Percentiles rank a stretch among this genome's conserved stretches.
Conservation (phyloP, 2,329 filamentous ascomycete genomes). For the Davidsoniella eucalypti region DNA sequence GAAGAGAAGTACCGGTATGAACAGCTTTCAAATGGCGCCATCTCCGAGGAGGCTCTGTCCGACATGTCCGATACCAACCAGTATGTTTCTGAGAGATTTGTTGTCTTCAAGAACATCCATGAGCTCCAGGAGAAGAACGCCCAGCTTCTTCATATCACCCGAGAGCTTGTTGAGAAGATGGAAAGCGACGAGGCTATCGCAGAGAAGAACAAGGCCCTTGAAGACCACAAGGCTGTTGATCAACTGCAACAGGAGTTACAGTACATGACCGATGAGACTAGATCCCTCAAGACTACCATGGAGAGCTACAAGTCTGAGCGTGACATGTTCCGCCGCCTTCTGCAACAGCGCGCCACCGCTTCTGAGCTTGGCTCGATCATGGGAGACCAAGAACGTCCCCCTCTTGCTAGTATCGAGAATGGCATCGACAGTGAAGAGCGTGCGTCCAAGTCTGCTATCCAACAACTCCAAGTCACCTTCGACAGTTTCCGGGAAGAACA, state of each 20-base stretch:
- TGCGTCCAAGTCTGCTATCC: slow-evolving; percentile 48
- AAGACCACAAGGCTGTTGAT: slow-evolving; percentile 57
- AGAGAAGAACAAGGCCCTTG: slow-evolving; percentile 43
- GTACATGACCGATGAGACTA: slow-evolving; percentile 67
- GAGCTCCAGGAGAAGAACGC: slow-evolving; percentile 81
- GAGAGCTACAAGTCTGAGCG: slow-evolving; percentile 91
- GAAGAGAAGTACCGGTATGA: slow-evolving; percentile 63
- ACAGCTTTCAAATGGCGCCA: slow-evolving; percentile 58
- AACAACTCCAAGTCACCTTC: slow-evolving; percentile 78
- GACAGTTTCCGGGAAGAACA: slow-evolving; percentile 82
- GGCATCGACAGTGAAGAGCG: slow-evolving; percentile 45
- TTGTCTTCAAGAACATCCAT: slow-evolving; percentile 70
- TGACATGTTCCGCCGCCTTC: slow-evolving; percentile 92
- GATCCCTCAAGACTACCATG: slow-evolving; percentile 64
- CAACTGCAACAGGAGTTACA: slow-evolving; percentile 55
- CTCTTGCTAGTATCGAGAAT: slow-evolving; percentile 42
- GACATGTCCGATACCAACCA: slow-evolving; percentile 72
- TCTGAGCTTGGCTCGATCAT: slow-evolving; percentile 52
- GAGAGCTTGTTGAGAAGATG: slow-evolving; percentile 73
- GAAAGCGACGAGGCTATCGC: slow-evolving; percentile 75
- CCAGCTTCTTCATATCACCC: slow-evolving; percentile 65
- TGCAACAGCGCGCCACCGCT: slow-evolving; percentile 51
- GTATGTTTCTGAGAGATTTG: slow-evolving; percentile 79
- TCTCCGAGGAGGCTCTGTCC: slow-evolving; percentile 51
- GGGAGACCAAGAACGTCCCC: slow-evolving; percentile 48